A percentile compares a stretch with the other conserved stretches of the same genome.
Conservation (phyloP, 1,284 basidiomycete genomes). For the Rhodotorula sp. region DNA sequence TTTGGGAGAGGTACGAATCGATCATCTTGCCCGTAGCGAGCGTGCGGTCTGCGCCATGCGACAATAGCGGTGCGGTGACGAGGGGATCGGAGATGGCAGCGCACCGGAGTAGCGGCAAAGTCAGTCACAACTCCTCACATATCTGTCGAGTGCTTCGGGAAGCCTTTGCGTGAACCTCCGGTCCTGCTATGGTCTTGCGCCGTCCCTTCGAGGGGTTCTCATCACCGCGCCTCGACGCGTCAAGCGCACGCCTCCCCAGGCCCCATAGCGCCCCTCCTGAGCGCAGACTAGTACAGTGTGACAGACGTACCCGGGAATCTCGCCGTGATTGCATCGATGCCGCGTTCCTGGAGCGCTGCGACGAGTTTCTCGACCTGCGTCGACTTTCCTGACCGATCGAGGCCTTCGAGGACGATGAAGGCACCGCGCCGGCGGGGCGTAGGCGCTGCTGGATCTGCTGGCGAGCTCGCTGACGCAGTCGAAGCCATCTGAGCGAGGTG, state of each 20-base stretch:
- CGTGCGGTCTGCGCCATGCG: conserved; percentile 71
- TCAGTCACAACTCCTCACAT: not conserved
- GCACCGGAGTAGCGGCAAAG: no score
- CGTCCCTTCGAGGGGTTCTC: not conserved
- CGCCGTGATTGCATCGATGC: conserved; percentile 55
- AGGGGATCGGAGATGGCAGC: no score
- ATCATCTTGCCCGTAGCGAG: conserved; percentile 92
- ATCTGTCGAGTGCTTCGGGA: not conserved
- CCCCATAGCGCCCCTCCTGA: no score
- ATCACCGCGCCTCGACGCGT: conserved; percentile 4
- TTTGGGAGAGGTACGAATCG: conserved; percentile 78
- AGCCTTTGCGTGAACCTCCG: not conserved
- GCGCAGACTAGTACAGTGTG: not conserved
- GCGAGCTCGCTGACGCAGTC: not conserved
- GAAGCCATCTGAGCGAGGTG: not conserved
- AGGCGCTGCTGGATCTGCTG: not conserved
- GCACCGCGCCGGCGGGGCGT: conserved; percentile 56
- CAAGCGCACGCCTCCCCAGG: not conserved
- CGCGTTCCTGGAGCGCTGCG: conserved; percentile 52
- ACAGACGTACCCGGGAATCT: conserved; percentile 78
- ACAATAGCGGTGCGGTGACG: not conserved
- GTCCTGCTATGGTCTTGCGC: not conserved
- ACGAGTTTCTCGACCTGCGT: conserved; percentile 72
- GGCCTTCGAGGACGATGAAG: conserved; percentile 88
- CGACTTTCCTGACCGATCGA: conserved; percentile 89